Percentiles rank a stretch among this genome's conserved stretches.
These are phyloP conservation scores for Populus hybrid DNA, from an alignment of 441 rosid genomes.

Conservation along the genomic window DNA sequence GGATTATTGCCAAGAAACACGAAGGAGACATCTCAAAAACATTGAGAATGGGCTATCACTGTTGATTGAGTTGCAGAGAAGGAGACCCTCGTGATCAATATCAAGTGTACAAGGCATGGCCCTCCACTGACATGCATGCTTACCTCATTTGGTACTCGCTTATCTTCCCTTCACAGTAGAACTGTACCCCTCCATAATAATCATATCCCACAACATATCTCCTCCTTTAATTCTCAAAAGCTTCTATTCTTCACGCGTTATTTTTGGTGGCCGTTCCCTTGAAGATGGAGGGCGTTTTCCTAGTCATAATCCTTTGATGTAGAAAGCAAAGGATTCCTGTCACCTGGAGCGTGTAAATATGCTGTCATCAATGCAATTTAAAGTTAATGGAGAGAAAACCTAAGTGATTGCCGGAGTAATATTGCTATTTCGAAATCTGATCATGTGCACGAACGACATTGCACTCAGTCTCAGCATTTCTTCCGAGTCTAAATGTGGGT, in stretches of 20 bases:
- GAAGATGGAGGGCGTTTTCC: neutral
- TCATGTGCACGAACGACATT: neutral
- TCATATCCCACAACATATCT: neutral
- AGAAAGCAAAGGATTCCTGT: neutral
- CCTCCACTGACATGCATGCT: neutral
- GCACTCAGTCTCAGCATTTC: neutral
- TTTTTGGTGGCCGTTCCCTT: neutral
- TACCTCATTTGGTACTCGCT: neutral
- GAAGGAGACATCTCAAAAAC: too few relatives aligned
- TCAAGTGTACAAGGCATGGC: neutral
- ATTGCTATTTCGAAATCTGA: neutral
- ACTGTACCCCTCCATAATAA: neutral
- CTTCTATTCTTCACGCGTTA: neutral
- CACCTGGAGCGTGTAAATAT: neutral
- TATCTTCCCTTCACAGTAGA: neutral
- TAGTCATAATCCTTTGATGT: constrained; percentile 4
- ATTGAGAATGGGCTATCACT: neutral
- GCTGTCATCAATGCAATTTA: neutral
- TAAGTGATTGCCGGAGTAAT: neutral
- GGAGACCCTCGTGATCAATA: neutral
- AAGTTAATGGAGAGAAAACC: neutral
- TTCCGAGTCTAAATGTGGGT: neutral
- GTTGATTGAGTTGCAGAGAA: neutral
- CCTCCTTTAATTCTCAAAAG: neutral
- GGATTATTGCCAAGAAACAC: too few relatives aligned